A percentile compares a stretch with the other conserved stretches of the same genome.
Evolutionary conservation across 1,284 basidiomycete genomes (phyloP).

Genomic region (Ganoderma lingzhi): DNA sequence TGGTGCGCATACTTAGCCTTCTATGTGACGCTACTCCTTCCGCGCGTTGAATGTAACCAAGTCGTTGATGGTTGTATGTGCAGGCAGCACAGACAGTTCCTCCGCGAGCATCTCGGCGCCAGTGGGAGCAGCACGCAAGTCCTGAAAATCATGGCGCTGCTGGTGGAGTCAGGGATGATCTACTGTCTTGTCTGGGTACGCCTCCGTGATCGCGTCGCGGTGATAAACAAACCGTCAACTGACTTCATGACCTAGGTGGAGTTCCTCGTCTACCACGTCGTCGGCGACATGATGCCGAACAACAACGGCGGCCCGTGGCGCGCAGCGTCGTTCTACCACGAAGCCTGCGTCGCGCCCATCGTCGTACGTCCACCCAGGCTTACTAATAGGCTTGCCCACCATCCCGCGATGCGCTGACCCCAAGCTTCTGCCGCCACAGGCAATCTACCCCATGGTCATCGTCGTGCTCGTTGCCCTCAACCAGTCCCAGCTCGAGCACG

Average conservation of each 20-base stretch:
- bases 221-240: not conserved
- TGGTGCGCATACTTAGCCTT: conserved; percentile 3
- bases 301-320: not conserved
- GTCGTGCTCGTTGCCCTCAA: conserved; percentile 4
- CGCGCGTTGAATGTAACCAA: not conserved
- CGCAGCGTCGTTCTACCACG: conserved; percentile 3
- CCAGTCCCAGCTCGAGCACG: conserved; percentile 9
- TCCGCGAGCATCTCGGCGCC: not conserved
- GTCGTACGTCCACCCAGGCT: not conserved
- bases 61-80: not conserved
- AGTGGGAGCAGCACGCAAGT: conserved; percentile 1
- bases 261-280: conserved; percentile 5
- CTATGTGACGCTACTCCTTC: no score
- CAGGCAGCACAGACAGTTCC: conserved; percentile 4
- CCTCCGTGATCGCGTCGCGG: not conserved
- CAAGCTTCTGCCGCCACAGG: not conserved
- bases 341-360: conserved; percentile 6
- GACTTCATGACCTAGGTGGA: not conserved
- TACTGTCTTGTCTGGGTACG: conserved; percentile 9
- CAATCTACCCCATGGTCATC: conserved; percentile 5
- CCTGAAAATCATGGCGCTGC: not conserved
- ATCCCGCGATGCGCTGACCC: not conserved
- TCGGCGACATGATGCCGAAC: not conserved
- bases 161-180: conserved; percentile 6
- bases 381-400: no score